Evolutionary conservation across 192 early-diverging fungal species (phyloP).

Genomic region (Chytriomyces hyalinus): DNA sequence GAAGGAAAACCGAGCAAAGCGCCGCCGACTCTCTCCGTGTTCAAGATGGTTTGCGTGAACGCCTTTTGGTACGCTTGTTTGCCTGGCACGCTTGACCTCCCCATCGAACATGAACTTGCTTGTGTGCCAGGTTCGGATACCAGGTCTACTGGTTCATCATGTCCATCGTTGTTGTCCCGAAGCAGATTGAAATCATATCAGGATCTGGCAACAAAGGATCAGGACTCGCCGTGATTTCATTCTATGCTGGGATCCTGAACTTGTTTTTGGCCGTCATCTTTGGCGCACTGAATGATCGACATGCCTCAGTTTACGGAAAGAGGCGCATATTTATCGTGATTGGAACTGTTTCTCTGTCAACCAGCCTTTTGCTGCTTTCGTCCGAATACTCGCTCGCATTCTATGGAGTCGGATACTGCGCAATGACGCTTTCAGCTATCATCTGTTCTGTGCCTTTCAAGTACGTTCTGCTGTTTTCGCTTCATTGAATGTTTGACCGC

Average conservation of each 20-base stretch:
- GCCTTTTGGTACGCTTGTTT: slow-evolving; percentile 44
- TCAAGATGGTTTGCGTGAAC: slow-evolving; percentile 31
- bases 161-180: slow-evolving; percentile 43
- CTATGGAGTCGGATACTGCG: slow-evolving; percentile 46
- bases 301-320: slow-evolving; percentile 29
- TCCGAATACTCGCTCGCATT: slow-evolving; percentile 14
- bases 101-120: background rate
- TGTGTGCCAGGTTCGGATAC: slow-evolving; percentile 24
- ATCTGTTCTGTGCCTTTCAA: slow-evolving; percentile 53
- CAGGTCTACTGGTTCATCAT: slow-evolving; percentile 52
- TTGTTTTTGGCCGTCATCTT: slow-evolving; percentile 46
- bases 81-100: background rate
- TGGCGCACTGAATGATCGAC: slow-evolving; percentile 51
- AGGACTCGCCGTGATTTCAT: slow-evolving; percentile 43
- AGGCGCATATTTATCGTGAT: slow-evolving; percentile 43
- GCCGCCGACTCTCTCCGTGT: background rate
- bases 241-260: slow-evolving; percentile 43
- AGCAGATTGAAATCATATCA: slow-evolving; percentile 43
- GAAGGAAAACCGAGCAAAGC: background rate
- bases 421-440: slow-evolving; percentile 37
- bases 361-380: slow-evolving; percentile 39
- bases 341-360: slow-evolving; percentile 43
- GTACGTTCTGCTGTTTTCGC: no score
- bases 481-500: no score
- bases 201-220: slow-evolving; percentile 46